Evolutionary conservation across 176 grass and related monocot genomes (phyloP).

Genomic region (Raddia distichophylla): DNA sequence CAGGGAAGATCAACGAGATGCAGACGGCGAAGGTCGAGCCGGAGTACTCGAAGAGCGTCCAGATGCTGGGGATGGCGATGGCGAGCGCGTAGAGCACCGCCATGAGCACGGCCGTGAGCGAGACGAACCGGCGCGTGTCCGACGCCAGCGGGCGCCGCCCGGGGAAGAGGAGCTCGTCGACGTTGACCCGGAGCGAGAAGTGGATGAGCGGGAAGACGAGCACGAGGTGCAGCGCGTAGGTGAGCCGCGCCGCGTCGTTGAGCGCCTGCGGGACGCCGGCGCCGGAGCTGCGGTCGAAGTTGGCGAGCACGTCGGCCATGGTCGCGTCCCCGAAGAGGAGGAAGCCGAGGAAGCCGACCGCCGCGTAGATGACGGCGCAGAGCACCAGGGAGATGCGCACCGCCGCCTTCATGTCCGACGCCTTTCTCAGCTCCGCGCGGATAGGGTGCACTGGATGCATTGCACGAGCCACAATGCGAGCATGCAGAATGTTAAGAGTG

Average conservation of each 20-base stretch:
- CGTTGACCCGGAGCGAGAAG: conserved; percentile 81
- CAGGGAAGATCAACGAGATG: conserved; percentile 89
- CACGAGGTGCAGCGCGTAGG: conserved; percentile 86
- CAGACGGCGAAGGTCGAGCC: conserved; percentile 80
- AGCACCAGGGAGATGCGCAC: conserved; percentile 76
- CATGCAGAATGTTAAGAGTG: no score
- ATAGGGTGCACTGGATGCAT: conserved; percentile 87
- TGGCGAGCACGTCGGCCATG: conserved; percentile 89
- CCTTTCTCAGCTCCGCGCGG: conserved; percentile 70
- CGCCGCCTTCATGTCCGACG: conserved; percentile 73
- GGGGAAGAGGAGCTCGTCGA: conserved; percentile 83
- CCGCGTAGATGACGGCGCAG: conserved; percentile 75
- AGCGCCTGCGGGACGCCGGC: conserved; percentile 59
- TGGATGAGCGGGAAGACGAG: conserved; percentile 89
- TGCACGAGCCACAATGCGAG: background rate
- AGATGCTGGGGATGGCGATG: conserved; percentile 75
- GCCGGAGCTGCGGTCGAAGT: conserved; percentile 70
- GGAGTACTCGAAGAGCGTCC: conserved; percentile 81
- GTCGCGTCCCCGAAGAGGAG: conserved; percentile 91
- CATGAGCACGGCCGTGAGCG: conserved; percentile 64
- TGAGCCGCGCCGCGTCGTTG: conserved; percentile 82
- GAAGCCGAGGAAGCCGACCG: conserved; percentile 82
- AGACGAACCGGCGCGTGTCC: conserved; percentile 65
- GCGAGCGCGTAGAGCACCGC: conserved; percentile 58
- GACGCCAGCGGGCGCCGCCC: conserved; percentile 36